A percentile compares a stretch with the other conserved stretches of the same genome.
phyloP scores from a whole-genome alignment of 2,329 filamentous ascomycete species.

The Penicillium sclerotiorum region DNA sequence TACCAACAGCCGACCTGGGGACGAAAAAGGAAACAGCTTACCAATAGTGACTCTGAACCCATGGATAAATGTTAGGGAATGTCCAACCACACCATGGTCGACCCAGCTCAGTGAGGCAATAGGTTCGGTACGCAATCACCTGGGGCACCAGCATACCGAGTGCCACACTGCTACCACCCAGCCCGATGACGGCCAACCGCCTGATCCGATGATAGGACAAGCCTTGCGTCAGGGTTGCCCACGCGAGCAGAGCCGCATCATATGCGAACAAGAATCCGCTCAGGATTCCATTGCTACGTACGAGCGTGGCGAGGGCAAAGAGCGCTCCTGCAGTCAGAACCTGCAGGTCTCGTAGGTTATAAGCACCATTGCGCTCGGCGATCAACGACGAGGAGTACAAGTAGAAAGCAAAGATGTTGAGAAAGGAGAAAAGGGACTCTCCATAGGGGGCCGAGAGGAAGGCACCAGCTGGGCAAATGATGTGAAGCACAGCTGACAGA shows the following conservation, averaged over 20 bases:
- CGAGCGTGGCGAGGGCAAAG: constrained; percentile 72
- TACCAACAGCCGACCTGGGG: not conserved
- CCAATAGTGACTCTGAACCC: constrained; percentile 91
- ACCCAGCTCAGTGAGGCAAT: constrained; percentile 54
- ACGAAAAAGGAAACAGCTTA: constrained; percentile 48
- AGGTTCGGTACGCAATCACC: constrained; percentile 70
- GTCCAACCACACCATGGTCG: constrained; percentile 73
- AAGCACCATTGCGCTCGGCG: constrained; percentile 32
- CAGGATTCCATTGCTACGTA: constrained; percentile 84
- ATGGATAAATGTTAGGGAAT: constrained; percentile 88
- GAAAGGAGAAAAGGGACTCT: constrained; percentile 75
- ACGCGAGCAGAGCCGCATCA: constrained; percentile 54
- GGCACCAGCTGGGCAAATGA: constrained; percentile 82
- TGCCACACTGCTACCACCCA: constrained; percentile 70
- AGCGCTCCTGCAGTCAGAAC: constrained; percentile 65
- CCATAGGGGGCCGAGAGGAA: constrained; percentile 87
- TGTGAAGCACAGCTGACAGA: constrained; percentile 71
- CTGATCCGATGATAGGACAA: constrained; percentile 47
- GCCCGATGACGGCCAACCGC: constrained; percentile 60
- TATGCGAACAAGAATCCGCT: constrained; percentile 76
- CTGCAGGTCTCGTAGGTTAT: constrained; percentile 46
- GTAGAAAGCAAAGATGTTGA: constrained; percentile 74
- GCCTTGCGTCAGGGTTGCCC: constrained; percentile 45
- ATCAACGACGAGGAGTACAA: constrained; percentile 60
- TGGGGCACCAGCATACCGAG: constrained; percentile 74